phyloP scores from a whole-genome alignment of 2,329 filamentous ascomycete genomes.

The Didymella exigua region DNA sequence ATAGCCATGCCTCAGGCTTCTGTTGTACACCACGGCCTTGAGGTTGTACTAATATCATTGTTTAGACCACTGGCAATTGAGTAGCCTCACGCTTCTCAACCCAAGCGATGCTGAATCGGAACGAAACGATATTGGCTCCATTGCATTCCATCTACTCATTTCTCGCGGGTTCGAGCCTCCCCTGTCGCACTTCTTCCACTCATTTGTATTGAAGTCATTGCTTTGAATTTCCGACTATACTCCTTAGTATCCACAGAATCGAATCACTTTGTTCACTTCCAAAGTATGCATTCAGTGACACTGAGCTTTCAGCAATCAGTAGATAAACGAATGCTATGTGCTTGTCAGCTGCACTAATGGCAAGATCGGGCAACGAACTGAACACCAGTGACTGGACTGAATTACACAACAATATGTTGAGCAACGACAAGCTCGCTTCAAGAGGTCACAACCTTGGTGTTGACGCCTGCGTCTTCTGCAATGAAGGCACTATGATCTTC shows the following conservation, averaged over 20 bases:
- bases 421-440: neutral
- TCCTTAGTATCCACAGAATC: neutral
- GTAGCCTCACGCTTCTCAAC: neutral
- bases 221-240: neutral
- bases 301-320: neutral
- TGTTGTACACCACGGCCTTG: slow-evolving; percentile 10
- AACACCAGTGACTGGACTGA: neutral
- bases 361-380: neutral
- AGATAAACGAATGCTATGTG: neutral
- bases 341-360: neutral
- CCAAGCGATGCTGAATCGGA: no score
- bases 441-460: neutral
- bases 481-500: neutral
- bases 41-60: neutral
- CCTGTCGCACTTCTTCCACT: neutral
- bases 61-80: neutral
- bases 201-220: neutral
- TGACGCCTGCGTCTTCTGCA: neutral
- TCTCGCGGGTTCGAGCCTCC: neutral
- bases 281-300: neutral
- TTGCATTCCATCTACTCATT: neutral
- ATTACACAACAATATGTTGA: neutral
- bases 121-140: neutral
- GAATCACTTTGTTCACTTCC: neutral
- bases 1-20: slow-evolving; percentile 16